Evolutionary conservation across 306 rosid species (phyloP).

Genomic region (Cucumis hystrix): DNA sequence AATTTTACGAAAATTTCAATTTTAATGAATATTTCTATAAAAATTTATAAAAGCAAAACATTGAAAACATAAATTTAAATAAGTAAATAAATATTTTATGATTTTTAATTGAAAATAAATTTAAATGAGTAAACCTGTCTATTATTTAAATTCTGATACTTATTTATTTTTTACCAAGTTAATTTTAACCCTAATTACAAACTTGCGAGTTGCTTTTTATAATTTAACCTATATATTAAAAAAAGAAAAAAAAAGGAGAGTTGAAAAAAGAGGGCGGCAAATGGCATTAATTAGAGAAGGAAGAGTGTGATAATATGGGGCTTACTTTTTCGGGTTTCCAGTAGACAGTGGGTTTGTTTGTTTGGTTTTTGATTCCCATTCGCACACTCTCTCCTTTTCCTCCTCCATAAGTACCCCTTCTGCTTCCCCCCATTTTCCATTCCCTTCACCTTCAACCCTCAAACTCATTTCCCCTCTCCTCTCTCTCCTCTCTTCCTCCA

Average conservation of each 20-base stretch:
- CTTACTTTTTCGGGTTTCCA: background rate
- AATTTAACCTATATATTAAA: too few relatives aligned
- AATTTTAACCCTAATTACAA: too few relatives aligned
- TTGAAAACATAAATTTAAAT: too few relatives aligned
- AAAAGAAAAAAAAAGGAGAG: background rate
- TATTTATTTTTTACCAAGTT: too few relatives aligned
- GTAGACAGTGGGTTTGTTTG: background rate
- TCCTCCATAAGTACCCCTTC: conserved; percentile 64
- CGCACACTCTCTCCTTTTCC: background rate
- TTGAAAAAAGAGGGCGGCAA: background rate
- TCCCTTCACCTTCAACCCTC: conserved; percentile 15
- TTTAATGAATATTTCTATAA: too few relatives aligned
- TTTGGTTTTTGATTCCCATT: background rate
- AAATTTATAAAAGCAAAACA: too few relatives aligned
- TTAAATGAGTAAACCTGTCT: too few relatives aligned
- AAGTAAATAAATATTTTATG: too few relatives aligned
- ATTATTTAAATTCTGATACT: too few relatives aligned
- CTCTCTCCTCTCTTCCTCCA: conserved; percentile 14
- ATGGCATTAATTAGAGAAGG: background rate
- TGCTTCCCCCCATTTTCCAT: conserved; percentile 24
- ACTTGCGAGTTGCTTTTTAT: too few relatives aligned
- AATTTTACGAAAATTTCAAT: too few relatives aligned
- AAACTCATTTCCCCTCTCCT: background rate
- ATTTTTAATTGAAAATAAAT: too few relatives aligned
- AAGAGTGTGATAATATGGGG: background rate